Evolutionary conservation across 2,329 filamentous ascomycete species (phyloP).

Genomic region (Cordyceps cicadae): DNA sequence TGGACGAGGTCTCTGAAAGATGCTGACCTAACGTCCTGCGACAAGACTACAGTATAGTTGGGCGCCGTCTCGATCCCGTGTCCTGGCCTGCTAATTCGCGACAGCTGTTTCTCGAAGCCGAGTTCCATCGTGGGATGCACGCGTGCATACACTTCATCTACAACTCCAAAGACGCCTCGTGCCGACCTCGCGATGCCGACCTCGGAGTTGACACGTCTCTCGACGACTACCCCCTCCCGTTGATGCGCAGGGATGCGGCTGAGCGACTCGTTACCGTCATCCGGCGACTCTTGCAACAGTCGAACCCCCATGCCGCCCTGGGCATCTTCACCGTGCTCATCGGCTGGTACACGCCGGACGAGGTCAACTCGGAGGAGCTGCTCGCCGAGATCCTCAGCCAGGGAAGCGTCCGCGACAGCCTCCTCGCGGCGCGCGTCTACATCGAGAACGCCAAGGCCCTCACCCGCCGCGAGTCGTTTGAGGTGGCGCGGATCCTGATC

Average conservation of each 20-base stretch:
- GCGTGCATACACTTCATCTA: background rate
- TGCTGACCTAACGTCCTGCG: background rate
- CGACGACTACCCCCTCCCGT: background rate
- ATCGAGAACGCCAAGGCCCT: background rate
- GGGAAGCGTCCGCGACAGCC: background rate
- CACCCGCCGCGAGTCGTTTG: background rate
- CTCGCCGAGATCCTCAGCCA: background rate
- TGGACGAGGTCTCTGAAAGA: background rate
- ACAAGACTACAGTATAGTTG: background rate
- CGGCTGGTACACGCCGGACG: background rate
- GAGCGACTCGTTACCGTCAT: background rate
- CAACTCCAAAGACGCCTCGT: background rate
- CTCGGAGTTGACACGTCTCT: background rate
- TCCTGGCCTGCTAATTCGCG: background rate
- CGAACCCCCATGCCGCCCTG: background rate
- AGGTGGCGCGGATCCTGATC: background rate
- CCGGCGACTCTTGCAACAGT: background rate
- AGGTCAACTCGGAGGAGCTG: background rate
- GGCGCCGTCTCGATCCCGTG: background rate
- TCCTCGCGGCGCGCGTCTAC: background rate
- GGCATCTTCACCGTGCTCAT: background rate
- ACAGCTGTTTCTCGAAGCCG: background rate
- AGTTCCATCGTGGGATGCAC: conserved; percentile 5
- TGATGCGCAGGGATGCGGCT: background rate
- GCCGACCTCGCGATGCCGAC: background rate